phyloP scores from a whole-genome alignment of 1,139 yeast genomes.

The Pichia inconspicua region DNA sequence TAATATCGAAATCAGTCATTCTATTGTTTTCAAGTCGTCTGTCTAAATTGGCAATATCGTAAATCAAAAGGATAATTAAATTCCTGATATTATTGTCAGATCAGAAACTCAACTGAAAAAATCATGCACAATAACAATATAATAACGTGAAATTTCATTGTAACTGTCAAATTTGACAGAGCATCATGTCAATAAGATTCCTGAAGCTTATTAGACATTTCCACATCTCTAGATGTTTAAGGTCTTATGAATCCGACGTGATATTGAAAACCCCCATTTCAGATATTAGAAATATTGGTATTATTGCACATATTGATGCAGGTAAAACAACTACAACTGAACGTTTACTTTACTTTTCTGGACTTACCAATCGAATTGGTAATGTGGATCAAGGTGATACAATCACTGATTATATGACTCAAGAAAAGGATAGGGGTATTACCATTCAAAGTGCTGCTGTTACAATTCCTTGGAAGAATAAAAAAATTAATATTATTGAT shows the following conservation, averaged over 20 bases:
- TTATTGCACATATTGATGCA: constrained; percentile 85
- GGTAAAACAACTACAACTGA: constrained; percentile 89
- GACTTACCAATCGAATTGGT: constrained; percentile 74
- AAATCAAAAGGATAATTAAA: too few species aligned
- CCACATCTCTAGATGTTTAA: background rate
- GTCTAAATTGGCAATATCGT: too few species aligned
- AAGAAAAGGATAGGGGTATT: constrained; percentile 88
- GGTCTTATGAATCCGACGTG: constrained; percentile 14
- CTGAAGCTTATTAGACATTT: background rate
- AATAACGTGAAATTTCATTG: too few species aligned
- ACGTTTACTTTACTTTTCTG: constrained; percentile 82
- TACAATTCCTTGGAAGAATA: constrained; percentile 75
- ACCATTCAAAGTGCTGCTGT: constrained; percentile 97
- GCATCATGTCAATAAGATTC: background rate
- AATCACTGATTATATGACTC: constrained; percentile 84
- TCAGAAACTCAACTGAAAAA: too few species aligned
- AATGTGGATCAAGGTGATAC: constrained; percentile 97
- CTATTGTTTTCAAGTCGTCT: constrained; percentile 7
- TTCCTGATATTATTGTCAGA: too few species aligned
- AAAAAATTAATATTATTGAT: constrained; percentile 78
- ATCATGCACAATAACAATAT: too few species aligned
- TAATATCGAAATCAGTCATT: constrained; percentile 58
- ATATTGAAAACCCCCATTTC: constrained; percentile 18
- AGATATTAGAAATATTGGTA: constrained; percentile 62
- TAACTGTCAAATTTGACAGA: too few species aligned